These are phyloP conservation scores for Boletus sp. DNA, from an alignment of 1,284 basidiomycete genomes.

Conservation along the genomic window DNA sequence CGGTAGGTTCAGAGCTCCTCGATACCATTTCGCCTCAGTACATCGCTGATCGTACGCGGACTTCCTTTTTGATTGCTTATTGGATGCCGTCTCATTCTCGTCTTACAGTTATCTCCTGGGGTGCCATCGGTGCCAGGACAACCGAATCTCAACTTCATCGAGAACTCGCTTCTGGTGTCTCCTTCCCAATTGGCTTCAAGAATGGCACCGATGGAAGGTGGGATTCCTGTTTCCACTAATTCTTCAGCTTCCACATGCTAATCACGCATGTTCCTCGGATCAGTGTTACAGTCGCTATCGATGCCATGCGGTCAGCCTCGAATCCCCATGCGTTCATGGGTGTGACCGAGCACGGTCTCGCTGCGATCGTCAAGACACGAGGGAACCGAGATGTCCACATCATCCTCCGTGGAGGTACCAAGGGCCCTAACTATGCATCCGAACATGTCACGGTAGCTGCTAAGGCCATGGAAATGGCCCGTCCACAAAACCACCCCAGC, in stretches of 20 bases:
- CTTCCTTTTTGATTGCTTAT: neutral
- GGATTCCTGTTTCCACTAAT: constrained; percentile 17
- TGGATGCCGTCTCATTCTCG: neutral
- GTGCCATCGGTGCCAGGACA: constrained; percentile 95
- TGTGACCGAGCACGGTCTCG: constrained; percentile 92
- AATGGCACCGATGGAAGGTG: constrained; percentile 96
- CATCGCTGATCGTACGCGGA: constrained; percentile 59
- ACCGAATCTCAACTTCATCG: constrained; percentile 93
- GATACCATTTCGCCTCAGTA: constrained; percentile 91
- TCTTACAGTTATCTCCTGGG: constrained; percentile 80
- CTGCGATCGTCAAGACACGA: constrained; percentile 92
- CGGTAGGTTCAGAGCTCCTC: constrained; percentile 92
- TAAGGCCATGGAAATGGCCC: constrained; percentile 68
- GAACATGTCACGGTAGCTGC: constrained; percentile 75
- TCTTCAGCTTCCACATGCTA: constrained; percentile 3
- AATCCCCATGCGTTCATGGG: constrained; percentile 98
- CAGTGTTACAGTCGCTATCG: constrained; percentile 76
- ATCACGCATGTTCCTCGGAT: constrained; percentile 6
- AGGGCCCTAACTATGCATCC: constrained; percentile 80
- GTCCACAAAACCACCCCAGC: constrained; percentile 56
- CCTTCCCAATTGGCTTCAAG: constrained; percentile 97
- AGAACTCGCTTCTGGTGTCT: constrained; percentile 86
- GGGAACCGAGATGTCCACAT: constrained; percentile 93
- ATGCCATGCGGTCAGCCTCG: constrained; percentile 91
- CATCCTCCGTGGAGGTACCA: constrained; percentile 87